Evolutionary conservation across 371 early-diverging fungal genomes (phyloP).

Genomic region (Globomyces sp.): DNA sequence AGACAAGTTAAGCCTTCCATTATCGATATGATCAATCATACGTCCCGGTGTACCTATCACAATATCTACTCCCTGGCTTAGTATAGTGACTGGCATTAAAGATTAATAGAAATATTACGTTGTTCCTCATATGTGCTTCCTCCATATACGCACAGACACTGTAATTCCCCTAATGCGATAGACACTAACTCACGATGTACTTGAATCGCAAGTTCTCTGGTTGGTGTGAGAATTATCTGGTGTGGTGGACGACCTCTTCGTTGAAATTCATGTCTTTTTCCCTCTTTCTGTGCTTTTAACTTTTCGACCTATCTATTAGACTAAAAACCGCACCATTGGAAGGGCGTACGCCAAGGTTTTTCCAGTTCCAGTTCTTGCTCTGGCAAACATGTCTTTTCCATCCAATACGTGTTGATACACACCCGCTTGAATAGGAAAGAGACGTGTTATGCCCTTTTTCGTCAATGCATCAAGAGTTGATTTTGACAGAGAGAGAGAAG

Average conservation of each 20-base stretch:
- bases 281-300: slow-evolving; percentile 54
- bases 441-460: slow-evolving; percentile 67
- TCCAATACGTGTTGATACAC: slow-evolving; percentile 77
- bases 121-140: slow-evolving; percentile 84
- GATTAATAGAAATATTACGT: slow-evolving; percentile 21
- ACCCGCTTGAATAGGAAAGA: slow-evolving; percentile 93
- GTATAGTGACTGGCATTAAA: slow-evolving; percentile 30
- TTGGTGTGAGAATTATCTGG: slow-evolving; percentile 89
- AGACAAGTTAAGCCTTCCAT: slow-evolving; percentile 72
- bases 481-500: slow-evolving; percentile 60
- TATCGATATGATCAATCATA: slow-evolving; percentile 91
- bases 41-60: slow-evolving; percentile 98
- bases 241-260: slow-evolving; percentile 74
- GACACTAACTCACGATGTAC: slow-evolving; percentile 70
- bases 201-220: slow-evolving; percentile 97
- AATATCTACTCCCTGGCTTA: slow-evolving; percentile 90
- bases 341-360: slow-evolving; percentile 86
- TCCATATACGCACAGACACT: slow-evolving; percentile 70
- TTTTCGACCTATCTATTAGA: slow-evolving; percentile 54
- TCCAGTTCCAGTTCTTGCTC: slow-evolving; percentile 97
- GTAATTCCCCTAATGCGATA: slow-evolving; percentile 61
- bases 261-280: slow-evolving; percentile 27
- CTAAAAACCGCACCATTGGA: slow-evolving; percentile 54
- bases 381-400: slow-evolving; percentile 88
- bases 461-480: slow-evolving; percentile 63